phyloP scores from a whole-genome alignment of 108 stramenopile genomes.

The Nitzschia sp. region DNA sequence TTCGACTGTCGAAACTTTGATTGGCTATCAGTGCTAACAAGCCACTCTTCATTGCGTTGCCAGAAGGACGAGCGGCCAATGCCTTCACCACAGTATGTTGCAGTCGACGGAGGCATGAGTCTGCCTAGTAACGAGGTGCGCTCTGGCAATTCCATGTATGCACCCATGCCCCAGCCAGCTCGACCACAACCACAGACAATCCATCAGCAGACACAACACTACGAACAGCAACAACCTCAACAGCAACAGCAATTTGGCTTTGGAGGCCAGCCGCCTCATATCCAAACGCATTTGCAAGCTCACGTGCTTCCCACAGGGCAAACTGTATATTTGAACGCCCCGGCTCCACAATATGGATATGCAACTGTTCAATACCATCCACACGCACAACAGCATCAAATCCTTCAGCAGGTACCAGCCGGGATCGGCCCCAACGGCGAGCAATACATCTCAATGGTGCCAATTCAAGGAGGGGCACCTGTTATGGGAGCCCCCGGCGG shows the following conservation, averaged over 20 bases:
- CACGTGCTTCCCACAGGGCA: slow-evolving; percentile 37
- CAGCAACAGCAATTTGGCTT: slow-evolving; percentile 14
- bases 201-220: slow-evolving; percentile 12
- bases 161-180: slow-evolving; percentile 14
- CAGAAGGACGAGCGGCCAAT: neutral
- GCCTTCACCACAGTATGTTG: slow-evolving; percentile 17
- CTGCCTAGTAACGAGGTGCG: neutral
- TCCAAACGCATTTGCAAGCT: slow-evolving; percentile 29
- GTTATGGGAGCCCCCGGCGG: slow-evolving; percentile 12
- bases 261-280: slow-evolving; percentile 18
- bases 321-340: slow-evolving; percentile 60
- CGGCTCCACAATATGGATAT: slow-evolving; percentile 49
- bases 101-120: neutral
- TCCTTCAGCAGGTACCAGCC: slow-evolving; percentile 25
- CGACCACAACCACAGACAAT: slow-evolving; percentile 4
- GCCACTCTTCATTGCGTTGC: neutral
- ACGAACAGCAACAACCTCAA: slow-evolving; percentile 20
- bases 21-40: neutral
- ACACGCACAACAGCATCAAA: slow-evolving; percentile 43
- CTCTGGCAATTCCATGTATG: slow-evolving; percentile 6
- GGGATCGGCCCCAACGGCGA: slow-evolving; percentile 15
- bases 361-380: slow-evolving; percentile 49
- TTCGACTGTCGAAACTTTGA: no score
- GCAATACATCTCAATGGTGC: slow-evolving; percentile 67
- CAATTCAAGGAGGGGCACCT: slow-evolving; percentile 50